Evolutionary conservation across 208 protist species (phyloP), one percentile per base, ranked within the genome.

Genomic region (Leptomonas pyrrhocoris): DNA sequence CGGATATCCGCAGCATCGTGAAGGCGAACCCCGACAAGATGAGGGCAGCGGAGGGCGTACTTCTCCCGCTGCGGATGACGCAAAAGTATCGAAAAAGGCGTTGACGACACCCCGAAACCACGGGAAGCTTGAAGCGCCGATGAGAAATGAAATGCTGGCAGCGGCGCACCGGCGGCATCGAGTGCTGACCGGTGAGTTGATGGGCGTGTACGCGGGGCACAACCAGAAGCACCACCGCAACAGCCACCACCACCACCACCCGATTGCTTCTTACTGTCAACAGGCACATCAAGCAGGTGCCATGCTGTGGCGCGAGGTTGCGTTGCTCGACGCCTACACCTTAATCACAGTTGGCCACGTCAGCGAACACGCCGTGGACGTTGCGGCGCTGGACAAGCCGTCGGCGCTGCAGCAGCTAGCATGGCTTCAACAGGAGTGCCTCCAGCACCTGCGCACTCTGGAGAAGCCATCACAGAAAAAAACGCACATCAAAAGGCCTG

Each of bases 331-430:
- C 60, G 88, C 87, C 34, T 91, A 87, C 64, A 78, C 86, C 13
- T 79, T 95, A 27, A 84, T 92, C 65, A 92, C 85, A 1, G 23
- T 89, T 8, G 90, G 87, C 36, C 90, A 95, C 66, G 74, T 83
- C 50, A 83, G 80, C 60, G 87, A 93, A 57, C 61, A 74, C 51
- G 85, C 88, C 2, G 43, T 71, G 0, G 88, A 93, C 55, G 38
- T 90, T 18, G 53, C 54, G 38, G 62, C 40, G 15, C 34, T 79
- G 53, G 64, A 65, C 11, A 68, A 61, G 60, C 18, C 21, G 1
- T 49, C 38, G n/a, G n/a, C 70, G 30, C 54, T 71, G 49, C 49
- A 25, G 5, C 61, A 71, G 36, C 46, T 77, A 69, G 50, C 56
- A n/a, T 72, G 56, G 66, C 71, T 65, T n/a, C 68, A 63, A 51